A percentile compares a stretch with the other conserved stretches of the same genome.
Conservation (phyloP, 75 land plant species). For the Picea glauca region DNA sequence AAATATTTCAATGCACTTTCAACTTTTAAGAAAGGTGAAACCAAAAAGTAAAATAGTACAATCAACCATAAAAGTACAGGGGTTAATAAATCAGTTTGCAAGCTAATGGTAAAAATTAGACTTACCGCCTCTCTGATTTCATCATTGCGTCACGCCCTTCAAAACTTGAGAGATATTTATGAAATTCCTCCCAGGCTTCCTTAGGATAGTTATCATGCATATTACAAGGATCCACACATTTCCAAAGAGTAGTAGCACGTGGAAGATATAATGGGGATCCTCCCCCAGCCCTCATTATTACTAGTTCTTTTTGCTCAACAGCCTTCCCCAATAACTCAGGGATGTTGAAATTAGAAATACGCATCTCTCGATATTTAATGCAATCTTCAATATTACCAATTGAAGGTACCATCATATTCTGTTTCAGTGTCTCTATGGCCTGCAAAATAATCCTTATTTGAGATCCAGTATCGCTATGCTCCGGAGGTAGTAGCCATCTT, state of each 20-base stretch:
- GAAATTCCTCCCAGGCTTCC: slow-evolving; percentile 31
- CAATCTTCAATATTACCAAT: slow-evolving; percentile 59
- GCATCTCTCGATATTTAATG: slow-evolving; percentile 45
- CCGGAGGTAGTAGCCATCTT: slow-evolving; percentile 1
- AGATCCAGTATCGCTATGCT: slow-evolving; percentile 8
- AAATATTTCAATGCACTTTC: not conserved
- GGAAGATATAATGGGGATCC: slow-evolving; percentile 31
- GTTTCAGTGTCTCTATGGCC: slow-evolving; percentile 41
- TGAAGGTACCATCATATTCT: slow-evolving; percentile 48
- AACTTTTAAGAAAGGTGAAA: not conserved
- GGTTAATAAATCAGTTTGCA: not conserved
- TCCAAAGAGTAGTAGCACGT: slow-evolving; percentile 44
- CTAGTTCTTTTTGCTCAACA: slow-evolving; percentile 36
- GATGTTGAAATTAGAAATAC: slow-evolving; percentile 36
- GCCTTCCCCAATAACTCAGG: slow-evolving; percentile 34
- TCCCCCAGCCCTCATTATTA: slow-evolving; percentile 30
- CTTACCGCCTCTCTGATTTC: slow-evolving; percentile 47
- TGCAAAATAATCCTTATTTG: slow-evolving; percentile 32
- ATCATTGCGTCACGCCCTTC: slow-evolving; percentile 37
- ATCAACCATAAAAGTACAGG: not conserved
- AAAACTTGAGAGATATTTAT: slow-evolving; percentile 29
- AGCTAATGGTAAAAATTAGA: not conserved
- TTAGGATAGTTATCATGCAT: slow-evolving; percentile 45
- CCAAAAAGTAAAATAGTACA: not conserved
- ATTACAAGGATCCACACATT: slow-evolving; percentile 47